Base-by-base conservation (phyloP, 2,329 filamentous ascomycete genomes). In the Meredithiella fracta region DNA sequence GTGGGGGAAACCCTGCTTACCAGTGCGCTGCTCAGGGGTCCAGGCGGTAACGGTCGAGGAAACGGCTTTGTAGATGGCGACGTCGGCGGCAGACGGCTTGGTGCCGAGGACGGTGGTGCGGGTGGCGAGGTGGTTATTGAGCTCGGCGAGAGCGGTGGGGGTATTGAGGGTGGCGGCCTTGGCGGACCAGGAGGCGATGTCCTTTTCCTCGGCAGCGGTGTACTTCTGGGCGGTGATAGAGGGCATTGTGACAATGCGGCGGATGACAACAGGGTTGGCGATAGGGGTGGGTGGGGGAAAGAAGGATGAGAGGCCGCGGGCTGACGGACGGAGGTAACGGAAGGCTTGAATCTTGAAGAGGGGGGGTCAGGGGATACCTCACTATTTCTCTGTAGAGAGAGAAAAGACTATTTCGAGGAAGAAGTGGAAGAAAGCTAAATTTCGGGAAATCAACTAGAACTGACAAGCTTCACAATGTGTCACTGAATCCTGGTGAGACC, bases 181-280 rank as follows among this genome's bases (percentile, higher is more conserved):
- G 65, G 80, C 82, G 65, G 91, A 77, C 90, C 90, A 96, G 74
- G 92, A 84, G 70, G 84, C 81, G 68, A 95, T 85, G 72, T 95
- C 88, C 17, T 85, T 79, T 71, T 90, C 82, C 72, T 97, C 90
- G 61, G 80, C 77, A 63, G 83, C 74, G 60, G 80, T 80, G 73
- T 92, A 94, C 63, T 78, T 81, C 66, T 79, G 77, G 60, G 77
- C 71, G 61, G 78, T 73, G 71, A 88, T 80, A 64, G 77, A 70
- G 54, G 78, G 73, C 77, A 91, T 85, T 66, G 75, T 79, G 67
- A 75, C 59, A 1, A 31, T 49, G 25, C 38, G 57, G 22, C 54
- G 69, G 59, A 71, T 61, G 58, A 50, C 61, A 50, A 73, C 60
- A 72, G 67, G 62, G 72, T 65, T 60, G 67, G 54, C 62, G 59